These are phyloP conservation scores for Leishmania major DNA, from an alignment of 208 protist species.

Conservation along the genomic window DNA sequence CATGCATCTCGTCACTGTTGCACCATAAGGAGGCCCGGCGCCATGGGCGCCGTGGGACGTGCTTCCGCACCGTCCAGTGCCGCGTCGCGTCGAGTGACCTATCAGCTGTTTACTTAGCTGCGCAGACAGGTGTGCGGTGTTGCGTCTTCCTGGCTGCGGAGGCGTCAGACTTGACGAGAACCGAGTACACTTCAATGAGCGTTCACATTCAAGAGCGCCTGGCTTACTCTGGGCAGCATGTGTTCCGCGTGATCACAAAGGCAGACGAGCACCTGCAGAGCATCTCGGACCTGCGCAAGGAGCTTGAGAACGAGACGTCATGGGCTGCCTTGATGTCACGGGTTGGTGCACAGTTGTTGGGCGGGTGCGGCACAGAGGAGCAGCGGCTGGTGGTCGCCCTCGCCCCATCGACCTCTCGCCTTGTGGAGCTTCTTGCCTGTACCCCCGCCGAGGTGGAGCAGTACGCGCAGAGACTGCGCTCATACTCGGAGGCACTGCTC, in stretches of 20 bases:
- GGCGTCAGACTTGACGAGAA: slow-evolving; percentile 36
- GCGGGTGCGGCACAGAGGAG: slow-evolving; percentile 10
- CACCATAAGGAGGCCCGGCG: neutral
- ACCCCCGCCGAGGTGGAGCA: neutral
- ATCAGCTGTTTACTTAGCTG: slow-evolving; percentile 34
- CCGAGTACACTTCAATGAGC: slow-evolving; percentile 34
- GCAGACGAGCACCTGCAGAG: slow-evolving; percentile 45
- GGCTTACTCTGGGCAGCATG: slow-evolving; percentile 23
- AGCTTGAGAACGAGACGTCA: neutral
- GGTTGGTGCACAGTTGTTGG: slow-evolving; percentile 2
- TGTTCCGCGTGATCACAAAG: slow-evolving; percentile 55
- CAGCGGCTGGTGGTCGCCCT: slow-evolving; percentile 18
- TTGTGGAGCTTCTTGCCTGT: slow-evolving; percentile 15
- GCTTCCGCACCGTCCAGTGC: slow-evolving; percentile 32
- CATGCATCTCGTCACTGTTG: slow-evolving; percentile 12
- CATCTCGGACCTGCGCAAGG: neutral
- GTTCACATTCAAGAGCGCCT: slow-evolving; percentile 33
- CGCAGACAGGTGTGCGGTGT: slow-evolving; percentile 31
- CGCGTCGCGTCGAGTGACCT: slow-evolving; percentile 26
- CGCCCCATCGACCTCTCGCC: slow-evolving; percentile 16
- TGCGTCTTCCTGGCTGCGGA: slow-evolving; percentile 55
- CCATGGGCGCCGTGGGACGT: neutral
- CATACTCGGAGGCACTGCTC: slow-evolving; percentile 7
- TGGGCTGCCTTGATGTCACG: slow-evolving; percentile 5
- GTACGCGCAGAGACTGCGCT: slow-evolving; percentile 11